Conservation (phyloP, 2,329 filamentous ascomycete species). For the Rasamsonia emersonii region DNA sequence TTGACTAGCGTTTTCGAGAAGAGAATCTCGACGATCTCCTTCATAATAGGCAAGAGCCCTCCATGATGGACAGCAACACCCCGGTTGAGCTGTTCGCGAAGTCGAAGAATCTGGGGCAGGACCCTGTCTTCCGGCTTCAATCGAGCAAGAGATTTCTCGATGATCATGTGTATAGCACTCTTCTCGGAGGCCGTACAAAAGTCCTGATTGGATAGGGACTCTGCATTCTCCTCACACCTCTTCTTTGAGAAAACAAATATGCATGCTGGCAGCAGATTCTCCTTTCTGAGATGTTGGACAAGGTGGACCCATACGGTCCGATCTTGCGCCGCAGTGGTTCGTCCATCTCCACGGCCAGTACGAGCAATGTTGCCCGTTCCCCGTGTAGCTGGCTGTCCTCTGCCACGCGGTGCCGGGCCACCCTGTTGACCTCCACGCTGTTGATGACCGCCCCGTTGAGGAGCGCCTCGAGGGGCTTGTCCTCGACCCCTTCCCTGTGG, state of each 20-base stretch:
- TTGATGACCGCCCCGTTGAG: constrained; percentile 30
- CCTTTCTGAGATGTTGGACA: constrained; percentile 81
- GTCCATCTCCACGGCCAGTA: constrained; percentile 73
- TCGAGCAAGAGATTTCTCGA: constrained; percentile 87
- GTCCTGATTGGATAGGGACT: constrained; percentile 88
- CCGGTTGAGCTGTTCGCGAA: constrained; percentile 74
- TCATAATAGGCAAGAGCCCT: constrained; percentile 88
- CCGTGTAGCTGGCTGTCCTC: constrained; percentile 49
- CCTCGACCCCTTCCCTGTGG: constrained; percentile 42
- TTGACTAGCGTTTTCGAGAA: constrained; percentile 95
- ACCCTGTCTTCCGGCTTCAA: constrained; percentile 82
- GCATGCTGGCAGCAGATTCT: constrained; percentile 79
- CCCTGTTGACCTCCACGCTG: constrained; percentile 38
- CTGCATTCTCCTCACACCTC: constrained; percentile 92
- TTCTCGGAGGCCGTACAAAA: constrained; percentile 91
- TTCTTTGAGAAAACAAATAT: constrained; percentile 99
- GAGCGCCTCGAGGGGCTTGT: constrained; percentile 36
- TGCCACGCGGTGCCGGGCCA: constrained; percentile 31
- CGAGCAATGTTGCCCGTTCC: constrained; percentile 81
- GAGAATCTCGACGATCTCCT: constrained; percentile 93
- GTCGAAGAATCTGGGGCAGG: constrained; percentile 83
- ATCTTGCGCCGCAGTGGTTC: constrained; percentile 85
- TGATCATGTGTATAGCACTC: constrained; percentile 94
- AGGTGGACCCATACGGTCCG: constrained; percentile 95
- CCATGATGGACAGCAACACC: constrained; percentile 96